Evolutionary conservation across 495 filamentous ascomycete species (phyloP).

Genomic region (Oidiodendron maius): DNA sequence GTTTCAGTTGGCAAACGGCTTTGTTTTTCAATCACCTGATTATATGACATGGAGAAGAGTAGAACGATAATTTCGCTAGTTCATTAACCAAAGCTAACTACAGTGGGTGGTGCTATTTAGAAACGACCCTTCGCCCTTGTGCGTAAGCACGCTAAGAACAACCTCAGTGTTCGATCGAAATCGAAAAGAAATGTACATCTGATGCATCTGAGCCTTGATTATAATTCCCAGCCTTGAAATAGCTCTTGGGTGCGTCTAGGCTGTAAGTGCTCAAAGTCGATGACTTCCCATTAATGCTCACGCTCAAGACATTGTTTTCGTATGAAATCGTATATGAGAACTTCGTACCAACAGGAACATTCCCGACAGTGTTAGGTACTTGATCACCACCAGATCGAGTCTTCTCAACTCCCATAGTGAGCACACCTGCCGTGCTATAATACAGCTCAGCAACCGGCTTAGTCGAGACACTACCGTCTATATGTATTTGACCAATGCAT

Average conservation of each 20-base stretch:
- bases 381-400: slow-evolving; percentile 21
- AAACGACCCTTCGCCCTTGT: too few species aligned
- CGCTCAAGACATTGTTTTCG: slow-evolving; percentile 22
- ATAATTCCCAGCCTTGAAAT: slow-evolving; percentile 42
- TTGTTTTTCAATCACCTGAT: too few species aligned
- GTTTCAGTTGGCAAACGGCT: too few species aligned
- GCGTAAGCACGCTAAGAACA: too few species aligned
- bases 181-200: slow-evolving; percentile 24
- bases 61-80: too few species aligned
- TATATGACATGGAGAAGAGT: too few species aligned
- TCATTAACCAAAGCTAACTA: too few species aligned
- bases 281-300: slow-evolving; percentile 27
- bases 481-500: slow-evolving; percentile 34
- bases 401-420: slow-evolving; percentile 30
- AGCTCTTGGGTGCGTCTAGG: slow-evolving; percentile 27
- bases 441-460: slow-evolving; percentile 37
- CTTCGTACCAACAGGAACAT: slow-evolving; percentile 20
- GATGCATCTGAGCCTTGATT: slow-evolving; percentile 29
- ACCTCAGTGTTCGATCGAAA: background rate
- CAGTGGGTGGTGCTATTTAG: too few species aligned
- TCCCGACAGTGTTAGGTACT: slow-evolving; percentile 22
- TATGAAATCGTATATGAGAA: slow-evolving; percentile 34
- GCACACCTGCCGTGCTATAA: slow-evolving; percentile 24
- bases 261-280: slow-evolving; percentile 23
- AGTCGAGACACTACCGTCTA: slow-evolving; percentile 25